Evolutionary conservation across 306 rosid species (phyloP).

Genomic region (Argentina anserina): DNA sequence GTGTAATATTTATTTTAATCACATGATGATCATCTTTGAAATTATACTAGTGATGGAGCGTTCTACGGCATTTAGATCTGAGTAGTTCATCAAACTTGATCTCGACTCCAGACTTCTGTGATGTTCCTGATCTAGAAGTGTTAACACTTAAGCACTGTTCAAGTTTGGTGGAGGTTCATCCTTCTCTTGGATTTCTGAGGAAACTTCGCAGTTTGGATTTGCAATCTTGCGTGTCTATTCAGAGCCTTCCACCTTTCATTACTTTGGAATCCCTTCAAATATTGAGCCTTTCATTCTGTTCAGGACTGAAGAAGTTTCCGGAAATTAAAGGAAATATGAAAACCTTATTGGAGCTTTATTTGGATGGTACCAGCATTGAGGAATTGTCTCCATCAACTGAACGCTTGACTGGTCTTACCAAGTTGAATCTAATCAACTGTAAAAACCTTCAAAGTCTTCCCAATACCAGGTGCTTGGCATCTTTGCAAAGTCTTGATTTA

Average conservation of each 20-base stretch:
- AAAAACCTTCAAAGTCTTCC: constrained; percentile 16
- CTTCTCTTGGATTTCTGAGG: background rate
- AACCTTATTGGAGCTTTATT: background rate
- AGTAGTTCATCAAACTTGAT: background rate
- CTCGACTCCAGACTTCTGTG: background rate
- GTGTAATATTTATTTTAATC: background rate
- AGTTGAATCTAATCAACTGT: no score
- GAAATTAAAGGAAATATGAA: background rate
- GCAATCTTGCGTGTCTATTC: background rate
- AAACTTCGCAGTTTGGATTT: background rate
- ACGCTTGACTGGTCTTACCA: background rate
- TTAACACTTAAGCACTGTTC: constrained; percentile 11
- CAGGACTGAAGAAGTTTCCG: constrained; percentile 1
- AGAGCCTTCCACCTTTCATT: background rate
- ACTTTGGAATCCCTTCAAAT: background rate
- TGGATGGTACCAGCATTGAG: background rate
- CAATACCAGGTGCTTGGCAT: constrained; percentile 2
- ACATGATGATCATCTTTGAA: background rate
- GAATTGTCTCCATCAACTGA: background rate
- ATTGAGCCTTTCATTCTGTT: constrained; percentile 15
- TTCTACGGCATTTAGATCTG: background rate
- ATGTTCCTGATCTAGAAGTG: background rate
- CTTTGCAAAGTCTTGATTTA: constrained; percentile 10
- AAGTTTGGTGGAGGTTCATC: constrained; percentile 16
- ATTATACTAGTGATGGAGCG: background rate